Evolutionary conservation across 768 basidiomycete genomes (phyloP).

Genomic region (Serendipita vermifera): DNA sequence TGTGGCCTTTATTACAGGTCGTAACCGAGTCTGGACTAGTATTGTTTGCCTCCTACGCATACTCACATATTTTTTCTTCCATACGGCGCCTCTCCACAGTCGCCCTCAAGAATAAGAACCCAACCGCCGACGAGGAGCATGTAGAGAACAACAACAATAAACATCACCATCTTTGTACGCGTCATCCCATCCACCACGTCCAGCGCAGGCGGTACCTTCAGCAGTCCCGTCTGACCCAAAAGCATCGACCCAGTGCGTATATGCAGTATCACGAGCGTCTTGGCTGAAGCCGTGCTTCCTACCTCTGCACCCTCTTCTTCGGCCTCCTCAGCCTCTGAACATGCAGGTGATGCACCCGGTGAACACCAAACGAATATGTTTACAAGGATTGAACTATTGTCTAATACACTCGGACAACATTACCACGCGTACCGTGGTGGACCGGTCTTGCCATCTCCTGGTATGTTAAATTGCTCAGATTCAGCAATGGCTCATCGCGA

Average conservation of each 20-base stretch:
- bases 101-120: slow-evolving; percentile 64
- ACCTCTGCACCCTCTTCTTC: neutral
- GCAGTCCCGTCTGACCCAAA: neutral
- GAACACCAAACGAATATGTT: slow-evolving; percentile 7
- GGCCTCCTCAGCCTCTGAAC: neutral
- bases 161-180: neutral
- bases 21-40: too few relatives aligned
- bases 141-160: too few relatives aligned
- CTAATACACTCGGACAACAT: slow-evolving; percentile 8
- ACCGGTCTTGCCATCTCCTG: slow-evolving; percentile 15
- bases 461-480: slow-evolving; percentile 19
- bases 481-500: slow-evolving; percentile 56
- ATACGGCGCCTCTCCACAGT: slow-evolving; percentile 84
- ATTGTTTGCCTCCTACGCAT: too few relatives aligned
- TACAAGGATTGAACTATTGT: slow-evolving; percentile 3
- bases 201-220: neutral
- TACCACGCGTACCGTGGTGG: neutral
- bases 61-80: slow-evolving; percentile 23
- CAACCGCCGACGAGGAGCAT: neutral
- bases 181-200: neutral
- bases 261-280: neutral
- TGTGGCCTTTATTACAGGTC: too few relatives aligned
- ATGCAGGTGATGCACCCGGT: too few relatives aligned
- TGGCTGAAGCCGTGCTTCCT: neutral
- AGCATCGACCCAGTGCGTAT: neutral